A percentile compares a stretch with the other conserved stretches of the same genome.
Conservation (phyloP, 441 rosid species). For the Biscutella laevigata region DNA sequence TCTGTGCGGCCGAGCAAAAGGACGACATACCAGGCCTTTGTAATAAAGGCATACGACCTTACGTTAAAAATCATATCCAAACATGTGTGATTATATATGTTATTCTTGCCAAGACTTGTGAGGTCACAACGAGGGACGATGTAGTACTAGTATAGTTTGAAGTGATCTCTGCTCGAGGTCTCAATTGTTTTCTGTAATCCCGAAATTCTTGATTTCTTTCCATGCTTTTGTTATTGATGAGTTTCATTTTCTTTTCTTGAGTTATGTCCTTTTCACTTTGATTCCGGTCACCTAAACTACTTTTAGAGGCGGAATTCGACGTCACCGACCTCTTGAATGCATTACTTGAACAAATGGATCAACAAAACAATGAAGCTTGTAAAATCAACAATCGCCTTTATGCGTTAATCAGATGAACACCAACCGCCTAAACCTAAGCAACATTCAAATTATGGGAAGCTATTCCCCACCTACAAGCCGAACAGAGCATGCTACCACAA, state of each 20-base stretch:
- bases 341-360: no score
- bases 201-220: background rate
- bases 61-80: background rate
- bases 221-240: background rate
- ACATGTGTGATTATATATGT: conserved; percentile 9
- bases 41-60: conserved; percentile 21
- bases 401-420: no score
- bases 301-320: no score
- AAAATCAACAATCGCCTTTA: no score
- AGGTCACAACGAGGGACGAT: conserved; percentile 14
- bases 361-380: no score
- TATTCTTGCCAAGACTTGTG: conserved; percentile 14
- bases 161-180: conserved; percentile 29
- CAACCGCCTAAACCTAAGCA: no score
- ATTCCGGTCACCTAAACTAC: no score
- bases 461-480: no score
- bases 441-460: no score
- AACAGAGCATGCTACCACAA: no score
- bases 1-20: conserved; percentile 74
- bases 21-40: conserved; percentile 66
- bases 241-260: background rate
- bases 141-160: conserved; percentile 15
- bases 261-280: background rate
- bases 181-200: background rate
- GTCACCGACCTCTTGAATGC: no score